phyloP scores from a whole-genome alignment of 768 basidiomycete genomes.

The Calocera cornea region DNA sequence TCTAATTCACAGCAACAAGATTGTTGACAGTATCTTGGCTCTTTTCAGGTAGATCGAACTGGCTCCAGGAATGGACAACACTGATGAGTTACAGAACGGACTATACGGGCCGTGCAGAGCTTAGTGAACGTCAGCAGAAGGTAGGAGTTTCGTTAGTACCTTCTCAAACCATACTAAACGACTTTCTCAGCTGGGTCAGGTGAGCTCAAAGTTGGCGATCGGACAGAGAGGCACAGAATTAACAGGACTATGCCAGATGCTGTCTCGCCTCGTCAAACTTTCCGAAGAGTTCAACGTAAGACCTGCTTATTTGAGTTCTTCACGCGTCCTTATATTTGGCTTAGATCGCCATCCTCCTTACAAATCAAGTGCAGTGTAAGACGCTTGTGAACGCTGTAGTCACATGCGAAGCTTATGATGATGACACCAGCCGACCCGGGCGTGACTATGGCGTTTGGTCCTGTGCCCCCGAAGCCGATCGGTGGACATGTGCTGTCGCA shows the following conservation, averaged over 20 bases:
- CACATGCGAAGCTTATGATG: neutral
- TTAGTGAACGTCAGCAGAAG: slow-evolving; percentile 90
- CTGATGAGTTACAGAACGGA: slow-evolving; percentile 38
- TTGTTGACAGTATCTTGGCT: slow-evolving; percentile 95
- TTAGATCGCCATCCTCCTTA: slow-evolving; percentile 73
- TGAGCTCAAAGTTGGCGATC: slow-evolving; percentile 21
- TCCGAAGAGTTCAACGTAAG: slow-evolving; percentile 82
- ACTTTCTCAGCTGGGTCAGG: slow-evolving; percentile 61
- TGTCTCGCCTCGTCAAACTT: slow-evolving; percentile 79
- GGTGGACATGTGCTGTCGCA: slow-evolving; percentile 81
- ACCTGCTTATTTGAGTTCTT: slow-evolving; percentile 2
- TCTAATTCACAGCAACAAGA: slow-evolving; percentile 36
- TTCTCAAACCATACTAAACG: neutral
- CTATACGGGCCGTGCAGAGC: slow-evolving; percentile 82
- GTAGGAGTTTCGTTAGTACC: slow-evolving; percentile 26
- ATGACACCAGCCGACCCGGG: slow-evolving; percentile 66
- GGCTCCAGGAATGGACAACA: neutral
- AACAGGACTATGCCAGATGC: slow-evolving; percentile 41
- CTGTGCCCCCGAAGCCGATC: slow-evolving; percentile 76
- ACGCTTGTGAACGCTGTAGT: slow-evolving; percentile 7
- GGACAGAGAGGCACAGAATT: neutral
- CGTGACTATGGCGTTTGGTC: slow-evolving; percentile 89
- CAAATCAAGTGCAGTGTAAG: slow-evolving; percentile 84
- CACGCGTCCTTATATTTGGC: slow-evolving; percentile 8
- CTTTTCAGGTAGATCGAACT: slow-evolving; percentile 50